Evolutionary conservation across 2,329 filamentous ascomycete genomes (phyloP), one percentile per base, ranked within the genome.

Genomic region (Cyphellophora attinorum): DNA sequence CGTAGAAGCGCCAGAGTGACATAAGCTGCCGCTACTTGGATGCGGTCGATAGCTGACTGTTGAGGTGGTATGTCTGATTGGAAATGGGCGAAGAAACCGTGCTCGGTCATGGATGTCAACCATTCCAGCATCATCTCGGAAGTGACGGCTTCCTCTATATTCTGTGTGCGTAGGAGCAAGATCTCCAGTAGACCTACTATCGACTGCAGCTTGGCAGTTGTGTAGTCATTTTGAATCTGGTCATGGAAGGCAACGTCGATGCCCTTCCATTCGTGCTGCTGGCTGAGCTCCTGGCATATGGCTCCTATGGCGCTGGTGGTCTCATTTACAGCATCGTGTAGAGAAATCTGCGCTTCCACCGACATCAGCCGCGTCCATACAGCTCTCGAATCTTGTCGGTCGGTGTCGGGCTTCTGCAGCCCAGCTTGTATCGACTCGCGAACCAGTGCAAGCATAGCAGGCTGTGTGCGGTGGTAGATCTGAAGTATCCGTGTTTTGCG

Each of bases 81-180:
- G 37, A 46, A 46, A 8, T 42, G 13, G 17, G 19, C 21, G 19
- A 46, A 46, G 30, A 37, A 39, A n/a, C 29, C 41, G 11, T 42
- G 32, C 10, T 33, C 39, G 27, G 71, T 65, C 67, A 88, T 78
- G 32, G 88, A 61, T n/a, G 69, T 62, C 48, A 88, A 85, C 85
- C 85, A 93, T 44, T 73, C 67, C 25, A 74, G 62, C 12, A 86
- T 66, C 5, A 77, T 57, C 11, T 69, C 62, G 12, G 73, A 67
- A 11, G 75, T 64, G 5, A 30, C 21, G 6, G 28, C 30, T 4
- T 21, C 27, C 3, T 39, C 32, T 21, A 36, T 35, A 11, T 29
- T 33, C 13, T 33, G 17, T 11, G 39, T 19, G 12, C 19, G 34
- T 15, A 46, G 28, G 11, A 44, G 19, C 11, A 46, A 17, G 8